A percentile compares a stretch with the other conserved stretches of the same genome.
These are phyloP conservation scores for Penicillium sp. DNA, from an alignment of 2,329 filamentous ascomycete species.

Conservation along the genomic window DNA sequence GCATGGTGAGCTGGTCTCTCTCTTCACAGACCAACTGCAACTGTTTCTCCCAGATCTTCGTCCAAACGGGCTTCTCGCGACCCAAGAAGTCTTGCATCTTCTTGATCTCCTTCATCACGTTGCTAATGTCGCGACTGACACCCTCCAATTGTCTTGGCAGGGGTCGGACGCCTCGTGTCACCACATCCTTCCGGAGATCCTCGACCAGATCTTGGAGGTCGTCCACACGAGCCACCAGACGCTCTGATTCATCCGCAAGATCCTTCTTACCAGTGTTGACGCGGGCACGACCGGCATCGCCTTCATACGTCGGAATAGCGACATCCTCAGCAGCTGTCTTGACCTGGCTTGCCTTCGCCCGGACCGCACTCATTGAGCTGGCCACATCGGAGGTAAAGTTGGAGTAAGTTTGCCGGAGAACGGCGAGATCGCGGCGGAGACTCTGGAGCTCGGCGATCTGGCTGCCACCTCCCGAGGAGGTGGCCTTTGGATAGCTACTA, in stretches of 20 bases:
- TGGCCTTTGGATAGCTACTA: constrained; percentile 25
- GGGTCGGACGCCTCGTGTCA: constrained; percentile 85
- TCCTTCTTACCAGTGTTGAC: constrained; percentile 84
- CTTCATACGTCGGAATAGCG: constrained; percentile 67
- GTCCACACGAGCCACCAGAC: constrained; percentile 86
- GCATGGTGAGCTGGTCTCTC: constrained; percentile 88
- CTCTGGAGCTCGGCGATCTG: constrained; percentile 77
- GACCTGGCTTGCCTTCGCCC: constrained; percentile 75
- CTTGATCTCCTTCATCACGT: constrained; percentile 80
- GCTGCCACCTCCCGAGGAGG: constrained; percentile 47
- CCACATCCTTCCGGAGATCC: constrained; percentile 95
- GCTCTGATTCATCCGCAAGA: constrained; percentile 82
- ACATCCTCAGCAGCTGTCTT: constrained; percentile 72
- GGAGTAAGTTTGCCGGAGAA: constrained; percentile 89
- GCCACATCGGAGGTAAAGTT: constrained; percentile 86
- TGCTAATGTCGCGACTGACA: constrained; percentile 82
- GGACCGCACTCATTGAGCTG: constrained; percentile 78
- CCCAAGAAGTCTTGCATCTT: constrained; percentile 91
- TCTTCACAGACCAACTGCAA: constrained; percentile 94
- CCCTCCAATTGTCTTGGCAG: constrained; percentile 83
- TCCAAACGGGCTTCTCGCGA: constrained; percentile 93
- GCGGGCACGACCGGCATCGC: constrained; percentile 78
- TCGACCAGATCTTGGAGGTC: constrained; percentile 97
- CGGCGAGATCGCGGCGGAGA: constrained; percentile 81
- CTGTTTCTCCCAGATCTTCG: constrained; percentile 98